phyloP scores from a whole-genome alignment of 1,284 basidiomycete species.

The Volvariella volvacea region DNA sequence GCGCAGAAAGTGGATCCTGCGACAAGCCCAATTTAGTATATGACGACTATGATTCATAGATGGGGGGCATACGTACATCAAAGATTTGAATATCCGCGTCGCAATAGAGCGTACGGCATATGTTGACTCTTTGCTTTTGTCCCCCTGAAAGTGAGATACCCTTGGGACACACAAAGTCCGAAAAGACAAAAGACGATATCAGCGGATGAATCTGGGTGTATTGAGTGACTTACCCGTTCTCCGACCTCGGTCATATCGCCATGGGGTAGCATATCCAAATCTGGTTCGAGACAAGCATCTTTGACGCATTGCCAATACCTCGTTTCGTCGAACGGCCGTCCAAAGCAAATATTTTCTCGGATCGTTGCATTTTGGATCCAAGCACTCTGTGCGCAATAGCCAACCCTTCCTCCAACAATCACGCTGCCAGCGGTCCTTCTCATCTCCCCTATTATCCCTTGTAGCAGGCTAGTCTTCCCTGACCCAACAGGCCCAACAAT shows the following conservation, averaged over 20 bases:
- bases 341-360: conserved; percentile 83
- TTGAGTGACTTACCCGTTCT: conserved; percentile 45
- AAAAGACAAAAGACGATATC: not conserved
- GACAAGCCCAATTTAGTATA: not conserved
- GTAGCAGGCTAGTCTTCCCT: conserved; percentile 71
- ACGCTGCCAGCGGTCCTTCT: conserved; percentile 53
- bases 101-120: conserved; percentile 67
- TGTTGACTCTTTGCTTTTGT: conserved; percentile 19
- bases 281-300: conserved; percentile 71
- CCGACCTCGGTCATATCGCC: conserved; percentile 84
- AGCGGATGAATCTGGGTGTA: conserved; percentile 1
- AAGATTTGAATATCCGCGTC: conserved; percentile 71
- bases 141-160: conserved; percentile 74
- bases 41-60: not conserved
- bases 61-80: conserved; percentile 13
- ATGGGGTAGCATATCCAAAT: conserved; percentile 71
- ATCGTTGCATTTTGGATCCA: conserved; percentile 87
- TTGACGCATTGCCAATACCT: conserved; percentile 73
- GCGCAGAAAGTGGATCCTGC: conserved; percentile 28
- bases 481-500: conserved; percentile 67
- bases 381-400: conserved; percentile 79
- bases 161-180: conserved; percentile 16
- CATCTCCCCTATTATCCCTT: conserved; percentile 82
- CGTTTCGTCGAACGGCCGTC: conserved; percentile 71
- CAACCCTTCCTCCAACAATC: conserved; percentile 66